These are phyloP conservation scores for Cucurbita maxima DNA, from an alignment of 306 rosid species.

Conservation along the genomic window DNA sequence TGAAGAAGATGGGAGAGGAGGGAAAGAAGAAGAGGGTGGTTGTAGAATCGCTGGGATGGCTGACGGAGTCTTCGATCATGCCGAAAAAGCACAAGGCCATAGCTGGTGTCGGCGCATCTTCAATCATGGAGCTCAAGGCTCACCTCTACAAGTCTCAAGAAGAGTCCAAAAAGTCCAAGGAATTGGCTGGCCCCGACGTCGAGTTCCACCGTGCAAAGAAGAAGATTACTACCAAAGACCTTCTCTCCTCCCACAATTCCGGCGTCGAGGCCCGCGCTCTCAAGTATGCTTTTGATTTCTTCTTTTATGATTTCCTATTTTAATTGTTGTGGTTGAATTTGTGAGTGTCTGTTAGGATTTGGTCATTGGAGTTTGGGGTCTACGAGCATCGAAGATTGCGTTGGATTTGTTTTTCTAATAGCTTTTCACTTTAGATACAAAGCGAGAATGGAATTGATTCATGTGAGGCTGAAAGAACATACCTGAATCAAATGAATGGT, in stretches of 20 bases:
- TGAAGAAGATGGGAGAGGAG: slow-evolving; percentile 29
- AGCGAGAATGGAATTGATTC: background rate
- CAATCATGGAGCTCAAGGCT: slow-evolving; percentile 79
- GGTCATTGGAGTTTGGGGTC: background rate
- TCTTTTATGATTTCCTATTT: background rate
- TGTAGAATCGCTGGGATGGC: slow-evolving; percentile 92
- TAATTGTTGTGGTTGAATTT: background rate
- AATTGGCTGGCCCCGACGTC: slow-evolving; percentile 36
- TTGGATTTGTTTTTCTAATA: background rate
- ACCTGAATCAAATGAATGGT: background rate
- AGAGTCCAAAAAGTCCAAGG: slow-evolving; percentile 61
- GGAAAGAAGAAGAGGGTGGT: slow-evolving; percentile 37
- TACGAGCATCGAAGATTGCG: too few species aligned
- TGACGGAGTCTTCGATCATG: slow-evolving; percentile 89
- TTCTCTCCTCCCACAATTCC: slow-evolving; percentile 47
- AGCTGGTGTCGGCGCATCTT: slow-evolving; percentile 78
- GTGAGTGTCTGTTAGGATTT: background rate
- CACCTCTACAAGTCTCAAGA: slow-evolving; percentile 81
- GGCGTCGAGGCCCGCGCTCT: slow-evolving; percentile 80
- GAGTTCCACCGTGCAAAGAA: slow-evolving; percentile 75
- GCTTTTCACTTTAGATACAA: background rate
- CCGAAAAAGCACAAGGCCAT: slow-evolving; percentile 87
- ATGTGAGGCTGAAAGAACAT: background rate
- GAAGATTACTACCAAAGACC: slow-evolving; percentile 27
- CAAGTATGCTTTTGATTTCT: slow-evolving; percentile 28